A percentile compares a stretch with the other conserved stretches of the same genome.
These are phyloP conservation scores for Simplicillium sp. DNA, from an alignment of 2,329 filamentous ascomycete genomes.

Conservation along the genomic window DNA sequence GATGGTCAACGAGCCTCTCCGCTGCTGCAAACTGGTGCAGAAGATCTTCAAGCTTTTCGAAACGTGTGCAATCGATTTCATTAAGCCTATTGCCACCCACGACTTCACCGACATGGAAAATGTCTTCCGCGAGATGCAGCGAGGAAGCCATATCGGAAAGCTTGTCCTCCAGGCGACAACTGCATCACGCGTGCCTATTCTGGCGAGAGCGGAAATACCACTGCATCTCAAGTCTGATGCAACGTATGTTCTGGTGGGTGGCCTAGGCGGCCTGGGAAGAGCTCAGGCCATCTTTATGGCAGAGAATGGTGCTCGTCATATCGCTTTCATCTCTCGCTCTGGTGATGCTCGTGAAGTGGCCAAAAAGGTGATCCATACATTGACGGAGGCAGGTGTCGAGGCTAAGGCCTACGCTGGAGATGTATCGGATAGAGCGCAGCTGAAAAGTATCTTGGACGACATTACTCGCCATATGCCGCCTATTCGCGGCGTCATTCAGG, in stretches of 20 bases:
- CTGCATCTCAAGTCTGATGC: conserved; percentile 11
- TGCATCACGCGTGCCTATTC: conserved; percentile 3
- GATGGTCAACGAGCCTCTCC: too few relatives aligned
- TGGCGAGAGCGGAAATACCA: neutral
- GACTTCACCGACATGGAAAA: conserved; percentile 16
- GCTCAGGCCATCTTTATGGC: conserved; percentile 13
- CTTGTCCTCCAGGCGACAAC: conserved; percentile 10
- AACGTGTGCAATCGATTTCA: too few relatives aligned
- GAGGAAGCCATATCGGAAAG: conserved; percentile 15
- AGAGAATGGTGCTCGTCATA: conserved; percentile 11
- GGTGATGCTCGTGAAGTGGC: neutral
- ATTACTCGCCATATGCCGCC: too few relatives aligned
- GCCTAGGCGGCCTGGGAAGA: conserved; percentile 9
- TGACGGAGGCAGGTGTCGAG: neutral
- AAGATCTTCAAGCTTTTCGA: too few relatives aligned
- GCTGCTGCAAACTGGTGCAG: too few relatives aligned
- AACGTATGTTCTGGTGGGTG: conserved; percentile 13
- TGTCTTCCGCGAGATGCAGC: conserved; percentile 11
- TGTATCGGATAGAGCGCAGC: neutral
- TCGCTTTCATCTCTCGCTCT: conserved; percentile 13
- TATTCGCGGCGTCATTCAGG: neutral
- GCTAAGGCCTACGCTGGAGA: neutral
- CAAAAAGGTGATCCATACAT: neutral
- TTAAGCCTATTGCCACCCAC: conserved; percentile 15
- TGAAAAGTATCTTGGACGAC: too few relatives aligned